phyloP scores from a whole-genome alignment of 129 eudicot species.

The Tanacetum coccineum region DNA sequence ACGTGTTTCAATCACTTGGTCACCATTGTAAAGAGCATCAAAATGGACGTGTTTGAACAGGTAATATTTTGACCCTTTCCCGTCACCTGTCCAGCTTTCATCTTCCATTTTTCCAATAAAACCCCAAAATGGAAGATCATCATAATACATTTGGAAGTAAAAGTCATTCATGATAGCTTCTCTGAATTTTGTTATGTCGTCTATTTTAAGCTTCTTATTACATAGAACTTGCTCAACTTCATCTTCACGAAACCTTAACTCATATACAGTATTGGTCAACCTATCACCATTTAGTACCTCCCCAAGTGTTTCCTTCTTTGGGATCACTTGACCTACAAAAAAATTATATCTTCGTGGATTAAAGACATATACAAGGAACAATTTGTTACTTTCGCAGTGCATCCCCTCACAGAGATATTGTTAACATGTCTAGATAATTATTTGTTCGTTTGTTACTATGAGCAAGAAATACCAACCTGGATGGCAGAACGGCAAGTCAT shows the following conservation, averaged over 20 bases:
- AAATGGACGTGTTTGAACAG: slow-evolving; percentile 70
- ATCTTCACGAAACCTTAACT: slow-evolving; percentile 52
- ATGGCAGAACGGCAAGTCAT: slow-evolving; percentile 82
- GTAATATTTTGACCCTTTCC: slow-evolving; percentile 40
- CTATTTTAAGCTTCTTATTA: slow-evolving; percentile 42
- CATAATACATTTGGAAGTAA: slow-evolving; percentile 86
- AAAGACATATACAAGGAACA: background rate
- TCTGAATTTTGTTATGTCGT: slow-evolving; percentile 53
- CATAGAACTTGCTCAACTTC: slow-evolving; percentile 47
- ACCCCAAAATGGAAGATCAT: slow-evolving; percentile 95
- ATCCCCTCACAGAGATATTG: no score
- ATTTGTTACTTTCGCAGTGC: background rate
- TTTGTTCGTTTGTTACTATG: background rate
- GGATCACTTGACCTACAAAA: slow-evolving; percentile 48
- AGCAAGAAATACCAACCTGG: slow-evolving; percentile 72
- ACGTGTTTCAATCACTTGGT: slow-evolving; percentile 66
- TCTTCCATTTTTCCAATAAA: slow-evolving; percentile 76
- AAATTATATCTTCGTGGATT: background rate
- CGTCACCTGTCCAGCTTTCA: slow-evolving; percentile 30
- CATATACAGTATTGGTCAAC: slow-evolving; percentile 53
- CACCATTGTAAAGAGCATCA: slow-evolving; percentile 57
- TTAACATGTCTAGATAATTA: background rate
- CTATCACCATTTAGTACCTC: slow-evolving; percentile 80
- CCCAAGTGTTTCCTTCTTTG: slow-evolving; percentile 66
- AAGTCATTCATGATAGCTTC: slow-evolving; percentile 55